Evolutionary conservation across 164 flowering plant genomes (phyloP).

Genomic region (Umbellularia californica): DNA sequence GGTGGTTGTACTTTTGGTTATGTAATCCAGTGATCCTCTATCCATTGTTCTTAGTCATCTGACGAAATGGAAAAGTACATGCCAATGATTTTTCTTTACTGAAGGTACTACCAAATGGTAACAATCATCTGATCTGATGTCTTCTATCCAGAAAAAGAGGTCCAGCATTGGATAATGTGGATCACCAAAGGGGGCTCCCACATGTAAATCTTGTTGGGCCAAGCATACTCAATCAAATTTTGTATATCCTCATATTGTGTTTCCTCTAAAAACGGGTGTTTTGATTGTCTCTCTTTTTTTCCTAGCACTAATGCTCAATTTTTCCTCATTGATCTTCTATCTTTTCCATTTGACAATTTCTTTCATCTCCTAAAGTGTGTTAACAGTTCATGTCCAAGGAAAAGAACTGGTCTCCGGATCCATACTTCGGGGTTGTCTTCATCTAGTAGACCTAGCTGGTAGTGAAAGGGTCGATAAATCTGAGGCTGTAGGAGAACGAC

Average conservation of each 20-base stretch:
- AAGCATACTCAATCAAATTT: neutral
- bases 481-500: slow-evolving; percentile 82
- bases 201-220: neutral
- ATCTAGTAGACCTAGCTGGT: slow-evolving; percentile 92
- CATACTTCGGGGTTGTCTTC: slow-evolving; percentile 67
- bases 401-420: slow-evolving; percentile 66
- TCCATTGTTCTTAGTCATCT: no score
- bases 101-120: no score
- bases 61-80: no score
- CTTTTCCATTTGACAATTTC: neutral
- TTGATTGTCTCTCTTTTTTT: no score
- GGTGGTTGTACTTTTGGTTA: no score
- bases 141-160: neutral
- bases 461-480: slow-evolving; percentile 94
- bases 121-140: no score
- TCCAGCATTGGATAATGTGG: neutral
- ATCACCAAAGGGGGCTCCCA: neutral
- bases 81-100: no score
- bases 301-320: neutral
- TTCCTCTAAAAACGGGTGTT: no score
- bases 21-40: no score
- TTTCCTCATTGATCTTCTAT: neutral
- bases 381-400: slow-evolving; percentile 85
- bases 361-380: slow-evolving; percentile 42
- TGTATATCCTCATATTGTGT: neutral